Conservation (phyloP, 2,329 filamentous ascomycete species). For the Pseudocercospora musae region DNA sequence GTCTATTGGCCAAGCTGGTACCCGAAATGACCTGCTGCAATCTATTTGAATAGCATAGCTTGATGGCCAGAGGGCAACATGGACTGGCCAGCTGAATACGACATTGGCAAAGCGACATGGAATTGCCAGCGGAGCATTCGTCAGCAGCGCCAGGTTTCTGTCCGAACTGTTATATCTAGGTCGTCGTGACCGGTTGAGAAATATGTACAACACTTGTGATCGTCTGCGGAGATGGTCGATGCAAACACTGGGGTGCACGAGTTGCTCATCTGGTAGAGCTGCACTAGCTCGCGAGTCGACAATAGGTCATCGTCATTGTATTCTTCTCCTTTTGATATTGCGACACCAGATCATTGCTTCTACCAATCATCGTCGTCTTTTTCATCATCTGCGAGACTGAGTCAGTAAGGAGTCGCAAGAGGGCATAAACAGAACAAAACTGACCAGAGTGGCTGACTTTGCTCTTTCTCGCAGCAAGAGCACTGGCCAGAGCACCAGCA, state of each 20-base stretch:
- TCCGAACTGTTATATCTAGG: background rate
- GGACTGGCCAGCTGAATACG: too few species aligned
- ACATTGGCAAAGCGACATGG: too few species aligned
- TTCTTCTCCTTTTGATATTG: background rate
- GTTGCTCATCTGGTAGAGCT: background rate
- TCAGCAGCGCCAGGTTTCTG: too few species aligned
- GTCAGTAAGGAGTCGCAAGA: background rate
- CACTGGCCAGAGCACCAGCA: constrained; percentile 66
- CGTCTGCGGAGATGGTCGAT: background rate
- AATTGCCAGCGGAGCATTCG: too few species aligned
- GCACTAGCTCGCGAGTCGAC: background rate
- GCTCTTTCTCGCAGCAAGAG: constrained; percentile 79
- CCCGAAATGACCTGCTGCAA: too few species aligned
- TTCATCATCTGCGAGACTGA: constrained; percentile 63
- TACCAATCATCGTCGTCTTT: constrained; percentile 73
- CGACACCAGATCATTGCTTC: constrained; percentile 2
- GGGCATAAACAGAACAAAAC: constrained; percentile 40
- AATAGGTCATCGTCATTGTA: background rate
- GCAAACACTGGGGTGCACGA: background rate
- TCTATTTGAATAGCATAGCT: too few species aligned
- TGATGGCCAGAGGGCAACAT: too few species aligned
- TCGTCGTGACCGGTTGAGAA: background rate
- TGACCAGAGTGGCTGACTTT: constrained; percentile 94
- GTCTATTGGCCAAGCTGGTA: too few species aligned
- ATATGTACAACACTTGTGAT: background rate